These are phyloP conservation scores for Fusarium caatingaense DNA, from an alignment of 2,329 filamentous ascomycete genomes.

Conservation along the genomic window DNA sequence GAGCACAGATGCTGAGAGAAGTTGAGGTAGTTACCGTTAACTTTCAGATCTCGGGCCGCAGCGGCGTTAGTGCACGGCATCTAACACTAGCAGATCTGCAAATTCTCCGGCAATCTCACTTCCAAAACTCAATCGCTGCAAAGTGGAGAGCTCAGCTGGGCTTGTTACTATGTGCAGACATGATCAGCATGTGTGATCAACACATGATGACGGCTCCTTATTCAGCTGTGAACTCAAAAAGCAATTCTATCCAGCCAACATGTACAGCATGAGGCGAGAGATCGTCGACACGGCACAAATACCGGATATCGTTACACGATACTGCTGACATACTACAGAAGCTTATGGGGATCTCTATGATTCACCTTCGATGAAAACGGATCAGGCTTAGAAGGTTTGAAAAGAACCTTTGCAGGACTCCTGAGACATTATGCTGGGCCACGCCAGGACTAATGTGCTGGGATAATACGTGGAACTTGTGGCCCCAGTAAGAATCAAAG, in stretches of 20 bases:
- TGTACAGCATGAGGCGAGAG: not conserved
- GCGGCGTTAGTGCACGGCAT: not conserved
- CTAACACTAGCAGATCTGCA: not conserved
- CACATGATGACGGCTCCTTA: not conserved
- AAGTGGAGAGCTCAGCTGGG: not conserved
- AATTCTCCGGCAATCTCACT: not conserved
- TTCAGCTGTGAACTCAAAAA: not conserved
- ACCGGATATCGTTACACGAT: no score
- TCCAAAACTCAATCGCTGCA: not conserved
- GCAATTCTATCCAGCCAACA: rapidly evolving
- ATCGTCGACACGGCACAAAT: not conserved
- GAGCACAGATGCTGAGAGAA: no score
- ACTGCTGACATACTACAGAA: no score
- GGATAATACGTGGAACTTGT: no score
- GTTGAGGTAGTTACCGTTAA: no score
- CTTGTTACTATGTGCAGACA: not conserved
- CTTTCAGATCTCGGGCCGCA: not conserved
- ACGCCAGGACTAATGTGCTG: rapidly evolving
- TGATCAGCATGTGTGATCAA: not conserved
- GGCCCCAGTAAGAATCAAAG: no score
- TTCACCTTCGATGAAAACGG: no score
- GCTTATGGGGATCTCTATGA: no score
- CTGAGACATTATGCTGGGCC: no score
- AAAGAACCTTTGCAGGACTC: no score
- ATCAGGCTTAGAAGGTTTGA: not conserved